phyloP scores from a whole-genome alignment of 768 basidiomycete genomes.

The Amanita pseudoporphyria region DNA sequence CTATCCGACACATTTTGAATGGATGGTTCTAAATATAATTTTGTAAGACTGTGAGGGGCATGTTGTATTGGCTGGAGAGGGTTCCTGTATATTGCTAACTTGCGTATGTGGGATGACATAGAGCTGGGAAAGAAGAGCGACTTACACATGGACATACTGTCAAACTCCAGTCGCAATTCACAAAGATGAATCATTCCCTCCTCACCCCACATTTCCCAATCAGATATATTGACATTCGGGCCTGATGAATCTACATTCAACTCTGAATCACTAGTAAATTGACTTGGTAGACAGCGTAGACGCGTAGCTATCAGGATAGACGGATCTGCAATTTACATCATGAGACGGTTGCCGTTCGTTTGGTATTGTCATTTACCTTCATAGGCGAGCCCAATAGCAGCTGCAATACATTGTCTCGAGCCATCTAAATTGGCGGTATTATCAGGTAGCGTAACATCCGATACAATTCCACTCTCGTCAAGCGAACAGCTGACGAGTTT shows the following conservation, averaged over 20 bases:
- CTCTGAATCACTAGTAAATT: slow-evolving; percentile 14
- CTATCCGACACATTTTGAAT: neutral
- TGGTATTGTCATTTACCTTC: slow-evolving; percentile 31
- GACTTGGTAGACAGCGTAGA: slow-evolving; percentile 38
- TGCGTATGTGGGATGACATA: slow-evolving; percentile 1
- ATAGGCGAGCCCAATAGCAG: slow-evolving; percentile 52
- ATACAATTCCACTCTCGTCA: slow-evolving; percentile 23
- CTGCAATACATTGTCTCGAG: slow-evolving; percentile 40
- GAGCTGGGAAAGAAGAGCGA: slow-evolving; percentile 2
- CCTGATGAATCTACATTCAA: slow-evolving; percentile 31
- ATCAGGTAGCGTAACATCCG: slow-evolving; percentile 25
- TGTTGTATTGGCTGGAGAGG: slow-evolving; percentile 38
- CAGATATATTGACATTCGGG: slow-evolving; percentile 13
- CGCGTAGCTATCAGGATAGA: slow-evolving; percentile 57
- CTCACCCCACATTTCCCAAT: slow-evolving; percentile 51
- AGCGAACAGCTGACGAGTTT: slow-evolving; percentile 43
- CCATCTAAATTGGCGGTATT: slow-evolving; percentile 26
- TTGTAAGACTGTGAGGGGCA: slow-evolving; percentile 25
- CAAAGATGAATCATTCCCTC: slow-evolving; percentile 51
- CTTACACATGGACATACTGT: slow-evolving; percentile 36
- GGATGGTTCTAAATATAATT: slow-evolving; percentile 25
- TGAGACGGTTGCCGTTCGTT: neutral
- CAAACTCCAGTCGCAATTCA: slow-evolving; percentile 44
- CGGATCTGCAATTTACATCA: slow-evolving; percentile 27
- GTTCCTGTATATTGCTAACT: slow-evolving; percentile 29